Evolutionary conservation across 495 filamentous ascomycete genomes (phyloP), one percentile per base, ranked within the genome.

Genomic region (Penicillium psychrofluorescens): DNA sequence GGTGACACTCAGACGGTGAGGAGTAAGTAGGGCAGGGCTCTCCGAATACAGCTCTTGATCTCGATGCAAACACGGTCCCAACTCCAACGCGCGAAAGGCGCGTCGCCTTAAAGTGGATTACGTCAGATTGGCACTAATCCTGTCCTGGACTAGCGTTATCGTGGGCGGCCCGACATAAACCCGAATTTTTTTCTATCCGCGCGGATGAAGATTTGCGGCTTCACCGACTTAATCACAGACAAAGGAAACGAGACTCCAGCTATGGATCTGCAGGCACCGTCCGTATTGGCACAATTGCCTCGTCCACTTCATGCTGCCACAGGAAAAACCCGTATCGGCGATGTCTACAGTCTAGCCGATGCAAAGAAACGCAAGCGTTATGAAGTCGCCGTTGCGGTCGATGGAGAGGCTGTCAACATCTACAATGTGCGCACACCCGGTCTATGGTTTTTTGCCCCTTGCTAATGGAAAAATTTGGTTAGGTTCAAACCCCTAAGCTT

Each of bases 351-450:
- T 56, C 60, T 86, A 40, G 74, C 78, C 33, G 83, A 81, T 12
- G 76, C 75, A 29, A 87, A 78, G 68, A 95, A 90, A 70, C 78
- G 86, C 56, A 96, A 95, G 68, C 76, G 92, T 51, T 74, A 77
- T 53, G 94, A 99, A 64, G 64, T 97, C 42, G 85, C 78, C 10
- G 80, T 92, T 8, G 86, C 85, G 8, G 80, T 95, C 54, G 89
- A 99, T 67, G 89, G 90, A 43, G 89, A 95, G 57, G 84, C 86
- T 11, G 75, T 96, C 11, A 92, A 89, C 59, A 80, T 99, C 38
- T 96, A 96, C 67, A 85, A 95, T 75, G 91, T 98, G 66, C 48
- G 75, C 34, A 6, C n/a, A 12, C 12, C 41, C 48, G 33, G 22
- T 0, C 22, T 22, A 22, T 6, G 4, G 22, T 22, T 22, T 4